A percentile compares a stretch with the other conserved stretches of the same genome.
Conservation (phyloP, 2,329 filamentous ascomycete species). For the Aspergillus phoenicis region DNA sequence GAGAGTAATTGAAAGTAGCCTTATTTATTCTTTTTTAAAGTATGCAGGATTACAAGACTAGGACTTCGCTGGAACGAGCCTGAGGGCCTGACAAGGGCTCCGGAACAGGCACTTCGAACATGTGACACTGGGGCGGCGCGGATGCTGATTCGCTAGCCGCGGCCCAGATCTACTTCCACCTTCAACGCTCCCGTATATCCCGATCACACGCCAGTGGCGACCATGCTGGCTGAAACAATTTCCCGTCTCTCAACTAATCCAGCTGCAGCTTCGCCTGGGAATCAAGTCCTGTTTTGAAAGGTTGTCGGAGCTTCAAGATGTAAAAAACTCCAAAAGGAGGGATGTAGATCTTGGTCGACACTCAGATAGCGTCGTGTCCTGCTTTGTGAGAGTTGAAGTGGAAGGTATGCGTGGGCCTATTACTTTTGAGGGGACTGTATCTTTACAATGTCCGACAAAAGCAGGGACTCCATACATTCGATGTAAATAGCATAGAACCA, state of each 20-base stretch:
- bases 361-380: background rate
- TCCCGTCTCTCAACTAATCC: background rate
- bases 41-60: background rate
- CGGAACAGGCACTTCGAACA: conserved; percentile 18
- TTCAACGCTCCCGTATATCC: background rate
- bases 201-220: background rate
- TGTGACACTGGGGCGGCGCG: conserved; percentile 18
- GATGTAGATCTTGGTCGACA: background rate
- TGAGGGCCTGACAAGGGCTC: conserved; percentile 8
- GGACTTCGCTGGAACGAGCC: background rate
- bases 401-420: background rate
- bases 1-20: background rate
- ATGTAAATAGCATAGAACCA: background rate
- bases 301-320: background rate
- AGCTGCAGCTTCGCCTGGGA: background rate
- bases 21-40: background rate
- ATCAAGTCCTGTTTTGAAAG: background rate
- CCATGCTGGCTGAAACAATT: background rate
- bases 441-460: background rate
- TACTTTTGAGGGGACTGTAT: background rate
- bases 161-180: background rate
- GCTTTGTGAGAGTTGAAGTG: background rate
- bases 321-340: background rate
- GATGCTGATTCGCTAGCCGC: conserved; percentile 23
- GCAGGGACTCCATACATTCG: background rate